Conservation (phyloP, 2,329 filamentous ascomycete genomes). For the Coniochaeta ligniaria region DNA sequence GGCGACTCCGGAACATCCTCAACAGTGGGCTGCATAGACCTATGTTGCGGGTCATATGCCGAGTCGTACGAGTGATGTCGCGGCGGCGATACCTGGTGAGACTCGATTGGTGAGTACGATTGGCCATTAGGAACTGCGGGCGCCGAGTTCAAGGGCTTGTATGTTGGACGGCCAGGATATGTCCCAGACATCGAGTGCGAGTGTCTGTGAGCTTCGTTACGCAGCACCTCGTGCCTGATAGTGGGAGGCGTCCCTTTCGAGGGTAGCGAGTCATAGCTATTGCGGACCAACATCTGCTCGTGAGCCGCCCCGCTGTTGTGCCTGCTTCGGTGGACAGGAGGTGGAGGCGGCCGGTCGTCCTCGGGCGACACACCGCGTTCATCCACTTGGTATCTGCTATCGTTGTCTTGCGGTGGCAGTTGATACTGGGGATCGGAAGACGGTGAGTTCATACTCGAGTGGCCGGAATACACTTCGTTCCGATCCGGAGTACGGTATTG, state of each 20-base stretch:
- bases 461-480: constrained; percentile 24
- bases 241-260: constrained; percentile 34
- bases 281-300: constrained; percentile 30
- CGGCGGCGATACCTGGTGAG: constrained; percentile 25
- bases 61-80: constrained; percentile 46
- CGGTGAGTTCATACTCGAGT: constrained; percentile 25
- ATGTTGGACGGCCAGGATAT: constrained; percentile 47
- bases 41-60: constrained; percentile 35
- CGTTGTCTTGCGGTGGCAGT: constrained; percentile 26
- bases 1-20: constrained; percentile 56
- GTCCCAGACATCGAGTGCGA: constrained; percentile 37
- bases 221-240: constrained; percentile 53
- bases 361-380: constrained; percentile 23
- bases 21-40: constrained; percentile 53
- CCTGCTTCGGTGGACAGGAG: constrained; percentile 45
- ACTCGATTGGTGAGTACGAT: constrained; percentile 21
- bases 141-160: constrained; percentile 43
- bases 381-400: constrained; percentile 22
- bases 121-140: constrained; percentile 25
- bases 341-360: constrained; percentile 44
- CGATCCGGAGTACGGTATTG: constrained; percentile 26
- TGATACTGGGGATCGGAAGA: constrained; percentile 30
- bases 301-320: constrained; percentile 35
- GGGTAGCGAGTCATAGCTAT: constrained; percentile 30
- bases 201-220: constrained; percentile 48